Evolutionary conservation across 768 basidiomycete species (phyloP), one percentile per base, ranked within the genome.

Genomic region (Dacryopinax primogenitus): DNA sequence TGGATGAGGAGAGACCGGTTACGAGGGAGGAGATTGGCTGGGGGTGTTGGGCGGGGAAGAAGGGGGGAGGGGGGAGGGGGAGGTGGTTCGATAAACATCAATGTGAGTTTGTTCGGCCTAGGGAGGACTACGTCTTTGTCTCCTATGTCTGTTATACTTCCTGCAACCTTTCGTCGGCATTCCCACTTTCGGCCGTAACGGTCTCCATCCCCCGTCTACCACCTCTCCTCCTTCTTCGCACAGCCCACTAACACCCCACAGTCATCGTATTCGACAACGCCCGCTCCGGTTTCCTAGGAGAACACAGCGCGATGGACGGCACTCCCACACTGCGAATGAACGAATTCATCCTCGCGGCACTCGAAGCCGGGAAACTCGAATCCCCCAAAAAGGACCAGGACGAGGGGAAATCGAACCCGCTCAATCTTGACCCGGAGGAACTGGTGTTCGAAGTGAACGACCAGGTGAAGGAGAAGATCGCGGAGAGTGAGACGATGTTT

Each of bases 21-120:
- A 88, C 88, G 3, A 81, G 91, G 39, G 89, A 95, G 68, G 85
- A 90, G 32, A 79, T 88, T 13, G 88, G 88, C 65, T 88, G 88
- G 86, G 79, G 76, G 21, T 83, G 84, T 62, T 97, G 95, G 93
- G 86, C 86, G 26, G 95, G 93, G 33, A 83, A 95, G 69, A 93
- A 91, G 26, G 79, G 85, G 62, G 96, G 95, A 74, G 83, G 95
- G 69, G 94, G 92, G 26, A 79, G 85, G 62, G 96, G 95, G 74
- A 79, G 95, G 66, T 99, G 88, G 80, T 97, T 86, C 72, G 96
- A 98, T 79, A 99, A 99, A 76, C 95, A 98, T 72, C 90, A 98
- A 72, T 71, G 91, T 92, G 73, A 34, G 87, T 79, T 3, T 41
- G n/a, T 34, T n/a, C n/a, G n/a, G n/a, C n/a, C n/a, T n/a, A n/a